phyloP scores from a whole-genome alignment of 192 early-diverging fungal species.

The Phlyctochytrium bullatum region DNA sequence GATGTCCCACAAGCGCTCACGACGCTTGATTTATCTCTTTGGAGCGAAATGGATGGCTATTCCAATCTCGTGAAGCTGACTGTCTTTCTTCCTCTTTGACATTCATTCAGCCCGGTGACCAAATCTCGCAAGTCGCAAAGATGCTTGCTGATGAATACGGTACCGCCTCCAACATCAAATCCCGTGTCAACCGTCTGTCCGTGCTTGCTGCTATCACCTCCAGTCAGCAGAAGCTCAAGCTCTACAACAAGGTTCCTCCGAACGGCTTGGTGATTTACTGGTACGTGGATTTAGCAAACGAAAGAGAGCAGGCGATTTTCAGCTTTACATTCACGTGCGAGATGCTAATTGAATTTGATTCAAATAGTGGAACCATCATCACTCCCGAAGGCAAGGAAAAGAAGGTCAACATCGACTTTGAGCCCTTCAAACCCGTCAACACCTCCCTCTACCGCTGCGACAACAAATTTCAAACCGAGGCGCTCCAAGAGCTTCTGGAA shows the following conservation, averaged over 20 bases:
- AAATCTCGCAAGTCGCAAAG: slow-evolving; percentile 82
- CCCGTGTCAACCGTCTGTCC: slow-evolving; percentile 96
- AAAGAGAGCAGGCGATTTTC: neutral
- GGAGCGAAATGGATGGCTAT: no score
- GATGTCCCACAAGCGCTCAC: no score
- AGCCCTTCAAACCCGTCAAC: slow-evolving; percentile 99
- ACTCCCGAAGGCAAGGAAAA: slow-evolving; percentile 99
- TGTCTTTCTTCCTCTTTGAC: no score
- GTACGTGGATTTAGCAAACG: slow-evolving; percentile 17
- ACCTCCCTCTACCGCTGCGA: slow-evolving; percentile 97
- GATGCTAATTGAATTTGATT: neutral
- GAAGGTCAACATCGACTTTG: slow-evolving; percentile 98
- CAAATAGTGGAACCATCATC: slow-evolving; percentile 89
- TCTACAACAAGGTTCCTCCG: slow-evolving; percentile 86
- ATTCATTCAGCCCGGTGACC: slow-evolving; percentile 87
- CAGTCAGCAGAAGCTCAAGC: slow-evolving; percentile 93
- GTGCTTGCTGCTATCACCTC: slow-evolving; percentile 97
- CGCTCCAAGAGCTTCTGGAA: slow-evolving; percentile 87
- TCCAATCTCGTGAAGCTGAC: no score
- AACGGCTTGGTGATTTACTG: slow-evolving; percentile 90
- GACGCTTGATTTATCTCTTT: no score
- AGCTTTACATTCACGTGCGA: neutral
- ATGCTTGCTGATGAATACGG: slow-evolving; percentile 99
- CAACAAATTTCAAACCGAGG: slow-evolving; percentile 99
- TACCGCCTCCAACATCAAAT: slow-evolving; percentile 99